A percentile compares a stretch with the other conserved stretches of the same genome.
Evolutionary conservation across 2,329 filamentous ascomycete genomes (phyloP).

Genomic region (Cercospora sp.): DNA sequence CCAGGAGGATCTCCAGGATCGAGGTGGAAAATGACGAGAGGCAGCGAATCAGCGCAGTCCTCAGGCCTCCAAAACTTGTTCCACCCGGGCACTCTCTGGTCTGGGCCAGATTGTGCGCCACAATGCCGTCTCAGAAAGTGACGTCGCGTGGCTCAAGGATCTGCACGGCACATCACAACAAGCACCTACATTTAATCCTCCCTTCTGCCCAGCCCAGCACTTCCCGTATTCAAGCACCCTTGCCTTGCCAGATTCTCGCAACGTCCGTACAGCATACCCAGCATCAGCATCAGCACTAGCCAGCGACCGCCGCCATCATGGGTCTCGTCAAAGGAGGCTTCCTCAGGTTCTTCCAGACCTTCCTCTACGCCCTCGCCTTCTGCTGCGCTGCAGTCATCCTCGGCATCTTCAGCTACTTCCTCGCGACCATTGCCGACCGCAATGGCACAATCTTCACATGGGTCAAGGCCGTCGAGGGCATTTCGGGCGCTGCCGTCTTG

Average conservation of each 20-base stretch:
- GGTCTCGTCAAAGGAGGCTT: constrained; percentile 53
- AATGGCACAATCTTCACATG: constrained; percentile 62
- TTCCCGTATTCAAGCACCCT: background rate
- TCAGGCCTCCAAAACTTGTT: background rate
- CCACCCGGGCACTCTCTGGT: background rate
- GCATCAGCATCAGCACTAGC: constrained; percentile 3
- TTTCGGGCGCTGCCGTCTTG: constrained; percentile 71
- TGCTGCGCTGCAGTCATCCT: constrained; percentile 71
- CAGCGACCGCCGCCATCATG: constrained; percentile 28
- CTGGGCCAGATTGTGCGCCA: background rate
- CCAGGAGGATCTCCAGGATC: background rate
- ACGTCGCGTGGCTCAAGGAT: background rate
- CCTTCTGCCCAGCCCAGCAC: background rate
- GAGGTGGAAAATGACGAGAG: background rate
- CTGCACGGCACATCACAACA: background rate
- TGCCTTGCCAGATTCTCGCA: background rate
- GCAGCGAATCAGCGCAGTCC: background rate
- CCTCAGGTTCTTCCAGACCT: constrained; percentile 68
- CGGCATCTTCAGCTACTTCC: constrained; percentile 70
- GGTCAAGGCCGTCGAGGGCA: constrained; percentile 60
- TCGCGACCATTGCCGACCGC: constrained; percentile 69
- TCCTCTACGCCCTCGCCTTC: constrained; percentile 73
- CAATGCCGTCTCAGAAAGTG: background rate
- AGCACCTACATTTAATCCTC: constrained; percentile 1
- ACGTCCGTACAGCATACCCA: background rate